phyloP scores from a whole-genome alignment of 305 asterid species.

The Fraxinus albicans region DNA sequence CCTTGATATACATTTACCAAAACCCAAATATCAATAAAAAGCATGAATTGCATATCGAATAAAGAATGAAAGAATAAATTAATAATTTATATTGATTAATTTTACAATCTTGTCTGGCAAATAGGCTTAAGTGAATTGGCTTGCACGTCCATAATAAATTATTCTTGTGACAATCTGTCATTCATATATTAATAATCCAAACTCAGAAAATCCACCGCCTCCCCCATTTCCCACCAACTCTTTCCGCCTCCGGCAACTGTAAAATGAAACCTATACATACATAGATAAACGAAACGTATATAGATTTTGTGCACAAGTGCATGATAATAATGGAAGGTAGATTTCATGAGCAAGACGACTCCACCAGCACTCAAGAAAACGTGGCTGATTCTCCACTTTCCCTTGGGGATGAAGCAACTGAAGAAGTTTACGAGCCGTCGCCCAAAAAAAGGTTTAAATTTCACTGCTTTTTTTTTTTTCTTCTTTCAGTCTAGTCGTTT shows the following conservation, averaged over 20 bases:
- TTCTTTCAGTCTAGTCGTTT: background rate
- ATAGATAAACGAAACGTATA: too few species aligned
- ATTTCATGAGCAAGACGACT: slow-evolving; percentile 31
- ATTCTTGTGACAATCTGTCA: slow-evolving; percentile 66
- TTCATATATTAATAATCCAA: slow-evolving; percentile 23
- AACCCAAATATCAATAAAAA: too few species aligned
- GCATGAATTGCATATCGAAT: background rate
- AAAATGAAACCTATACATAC: background rate
- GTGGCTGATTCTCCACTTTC: slow-evolving; percentile 46
- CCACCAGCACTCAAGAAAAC: slow-evolving; percentile 36
- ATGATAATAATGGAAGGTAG: slow-evolving; percentile 40
- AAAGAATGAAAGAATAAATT: background rate
- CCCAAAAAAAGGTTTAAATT: slow-evolving; percentile 62
- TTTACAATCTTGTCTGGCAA: background rate
- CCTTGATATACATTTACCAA: too few species aligned
- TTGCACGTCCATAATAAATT: slow-evolving; percentile 74
- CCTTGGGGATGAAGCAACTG: slow-evolving; percentile 52
- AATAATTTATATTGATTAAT: background rate
- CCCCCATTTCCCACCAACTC: slow-evolving; percentile 22
- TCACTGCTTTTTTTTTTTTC: background rate
- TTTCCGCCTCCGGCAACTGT: slow-evolving; percentile 3
- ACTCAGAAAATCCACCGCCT: slow-evolving; percentile 41
- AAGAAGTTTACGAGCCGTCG: slow-evolving; percentile 50
- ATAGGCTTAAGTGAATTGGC: slow-evolving; percentile 44
- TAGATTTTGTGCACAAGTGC: background rate